phyloP scores from a whole-genome alignment of 2,329 filamentous ascomycete species.

The Sclerotinia borealis region DNA sequence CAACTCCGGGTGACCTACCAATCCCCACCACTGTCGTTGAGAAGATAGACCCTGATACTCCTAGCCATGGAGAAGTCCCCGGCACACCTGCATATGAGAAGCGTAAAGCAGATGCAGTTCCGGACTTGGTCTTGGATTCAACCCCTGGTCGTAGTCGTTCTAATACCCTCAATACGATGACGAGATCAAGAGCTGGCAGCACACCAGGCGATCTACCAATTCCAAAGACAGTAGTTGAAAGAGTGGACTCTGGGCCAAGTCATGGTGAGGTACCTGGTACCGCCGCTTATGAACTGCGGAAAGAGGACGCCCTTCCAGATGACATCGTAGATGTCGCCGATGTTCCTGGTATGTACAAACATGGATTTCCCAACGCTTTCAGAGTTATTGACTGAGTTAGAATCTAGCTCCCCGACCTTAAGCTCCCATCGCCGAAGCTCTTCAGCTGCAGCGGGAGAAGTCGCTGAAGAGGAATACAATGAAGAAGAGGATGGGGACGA shows the following conservation, averaged over 20 bases:
- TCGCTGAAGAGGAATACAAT: slow-evolving; percentile 52
- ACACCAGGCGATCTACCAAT: slow-evolving; percentile 40
- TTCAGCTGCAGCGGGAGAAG: slow-evolving; percentile 26
- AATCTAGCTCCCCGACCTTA: slow-evolving; percentile 44
- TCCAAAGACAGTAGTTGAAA: slow-evolving; percentile 52
- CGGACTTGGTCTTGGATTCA: slow-evolving; percentile 50
- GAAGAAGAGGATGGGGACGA: slow-evolving; percentile 46
- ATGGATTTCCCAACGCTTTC: slow-evolving; percentile 24
- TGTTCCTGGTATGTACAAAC: slow-evolving; percentile 48
- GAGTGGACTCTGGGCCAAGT: slow-evolving; percentile 48
- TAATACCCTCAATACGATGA: slow-evolving; percentile 12
- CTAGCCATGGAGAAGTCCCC: slow-evolving; percentile 55
- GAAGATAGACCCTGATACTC: slow-evolving; percentile 46
- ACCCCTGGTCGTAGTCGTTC: slow-evolving; percentile 22
- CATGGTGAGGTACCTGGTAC: slow-evolving; percentile 58
- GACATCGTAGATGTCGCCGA: slow-evolving; percentile 47
- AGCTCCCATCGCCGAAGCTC: slow-evolving; percentile 36
- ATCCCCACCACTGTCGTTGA: slow-evolving; percentile 54
- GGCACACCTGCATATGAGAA: slow-evolving; percentile 52
- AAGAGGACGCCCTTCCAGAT: slow-evolving; percentile 53
- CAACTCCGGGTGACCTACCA: slow-evolving; percentile 34
- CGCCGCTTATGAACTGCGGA: slow-evolving; percentile 48
- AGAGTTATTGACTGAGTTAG: slow-evolving; percentile 58
- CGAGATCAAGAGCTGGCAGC: slow-evolving; percentile 25
- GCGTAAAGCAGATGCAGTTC: slow-evolving; percentile 51